Conservation (phyloP, 73 alveolate genomes). For the Paramecium tetraurelia region DNA sequence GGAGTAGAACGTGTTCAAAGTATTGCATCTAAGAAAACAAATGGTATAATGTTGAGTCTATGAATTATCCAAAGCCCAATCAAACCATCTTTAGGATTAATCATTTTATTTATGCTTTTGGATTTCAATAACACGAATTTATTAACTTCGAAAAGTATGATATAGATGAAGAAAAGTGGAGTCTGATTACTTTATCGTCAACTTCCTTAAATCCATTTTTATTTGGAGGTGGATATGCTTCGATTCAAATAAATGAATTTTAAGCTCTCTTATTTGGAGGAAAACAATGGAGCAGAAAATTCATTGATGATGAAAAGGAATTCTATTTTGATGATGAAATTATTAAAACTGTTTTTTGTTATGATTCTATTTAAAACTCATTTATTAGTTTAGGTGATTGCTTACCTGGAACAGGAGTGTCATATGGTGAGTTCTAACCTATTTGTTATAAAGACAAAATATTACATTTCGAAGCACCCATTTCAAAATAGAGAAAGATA, state of each 20-base stretch:
- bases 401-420: constrained; percentile 15
- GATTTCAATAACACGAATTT: not conserved
- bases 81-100: not conserved
- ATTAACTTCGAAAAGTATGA: not conserved
- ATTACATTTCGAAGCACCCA: not conserved
- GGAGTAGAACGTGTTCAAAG: not conserved
- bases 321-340: not conserved
- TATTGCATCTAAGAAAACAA: not conserved
- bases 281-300: not conserved
- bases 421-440: not conserved
- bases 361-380: not conserved
- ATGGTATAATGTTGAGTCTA: not conserved
- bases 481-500: not conserved
- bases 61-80: not conserved
- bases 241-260: not conserved
- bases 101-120: not conserved
- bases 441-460: not conserved
- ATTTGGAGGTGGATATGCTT: not conserved
- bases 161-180: not conserved
- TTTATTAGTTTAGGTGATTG: constrained; percentile 31
- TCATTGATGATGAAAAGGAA: not conserved
- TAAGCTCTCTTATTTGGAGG: constrained; percentile 9
- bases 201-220: not conserved
- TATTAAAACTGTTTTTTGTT: not conserved
- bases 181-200: not conserved